These are phyloP conservation scores for Volutella citrinella DNA, from an alignment of 2,329 filamentous ascomycete genomes.

Conservation along the genomic window DNA sequence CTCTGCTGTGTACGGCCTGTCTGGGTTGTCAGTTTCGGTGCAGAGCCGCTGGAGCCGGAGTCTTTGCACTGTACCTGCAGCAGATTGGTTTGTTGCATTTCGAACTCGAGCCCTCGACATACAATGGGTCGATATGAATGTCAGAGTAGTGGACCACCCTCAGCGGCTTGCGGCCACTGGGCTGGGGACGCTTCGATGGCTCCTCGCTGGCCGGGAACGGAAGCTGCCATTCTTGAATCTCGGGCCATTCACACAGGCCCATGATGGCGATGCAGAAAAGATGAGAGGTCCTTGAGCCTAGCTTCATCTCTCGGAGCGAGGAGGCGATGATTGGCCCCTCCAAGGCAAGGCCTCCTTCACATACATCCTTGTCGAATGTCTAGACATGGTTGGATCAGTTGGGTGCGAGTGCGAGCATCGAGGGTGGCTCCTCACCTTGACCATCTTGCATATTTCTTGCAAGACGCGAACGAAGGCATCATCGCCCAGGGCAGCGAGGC, in stretches of 20 bases:
- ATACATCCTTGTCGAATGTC: constrained; percentile 54
- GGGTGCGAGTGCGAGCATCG: background rate
- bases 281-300: constrained; percentile 48
- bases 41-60: too few relatives aligned
- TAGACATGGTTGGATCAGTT: constrained; percentile 18
- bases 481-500: constrained; percentile 41
- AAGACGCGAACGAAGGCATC: constrained; percentile 33
- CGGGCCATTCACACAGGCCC: constrained; percentile 51
- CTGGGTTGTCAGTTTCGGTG: too few relatives aligned
- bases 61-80: constrained; percentile 40
- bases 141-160: constrained; percentile 59
- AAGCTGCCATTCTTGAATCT: constrained; percentile 40
- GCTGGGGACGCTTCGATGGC: constrained; percentile 30
- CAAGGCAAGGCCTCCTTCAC: constrained; percentile 46
- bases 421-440: constrained; percentile 23
- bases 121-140: constrained; percentile 56
- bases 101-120: constrained; percentile 50
- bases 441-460: constrained; percentile 31
- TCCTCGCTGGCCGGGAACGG: constrained; percentile 42
- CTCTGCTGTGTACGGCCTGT: constrained; percentile 41
- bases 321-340: constrained; percentile 54
- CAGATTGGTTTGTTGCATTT: constrained; percentile 59
- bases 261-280: constrained; percentile 51
- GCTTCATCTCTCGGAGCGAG: constrained; percentile 42
- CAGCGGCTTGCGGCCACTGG: constrained; percentile 45